phyloP scores from a whole-genome alignment of 2,329 filamentous ascomycete species.

The Triangularia verruculosa region DNA sequence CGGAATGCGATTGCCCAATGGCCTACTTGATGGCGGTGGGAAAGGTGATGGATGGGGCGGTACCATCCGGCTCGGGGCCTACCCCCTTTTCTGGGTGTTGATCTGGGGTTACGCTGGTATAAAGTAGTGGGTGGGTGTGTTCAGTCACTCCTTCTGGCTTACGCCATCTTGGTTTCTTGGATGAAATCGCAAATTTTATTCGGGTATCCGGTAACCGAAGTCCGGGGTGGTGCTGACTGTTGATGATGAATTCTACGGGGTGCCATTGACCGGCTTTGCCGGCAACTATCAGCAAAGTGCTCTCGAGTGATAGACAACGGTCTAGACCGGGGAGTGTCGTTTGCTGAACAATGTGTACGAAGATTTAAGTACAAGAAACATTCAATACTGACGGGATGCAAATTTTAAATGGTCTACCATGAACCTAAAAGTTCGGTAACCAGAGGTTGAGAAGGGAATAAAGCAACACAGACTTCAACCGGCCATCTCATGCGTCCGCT shows the following conservation, averaged over 20 bases:
- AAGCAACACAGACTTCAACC: not conserved
- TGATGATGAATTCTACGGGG: not conserved
- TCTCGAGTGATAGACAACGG: not conserved
- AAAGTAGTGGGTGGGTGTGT: not conserved
- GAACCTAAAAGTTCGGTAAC: not conserved
- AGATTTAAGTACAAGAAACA: not conserved
- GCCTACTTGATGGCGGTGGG: not conserved
- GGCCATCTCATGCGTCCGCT: not conserved
- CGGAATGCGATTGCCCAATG: conserved; percentile 6
- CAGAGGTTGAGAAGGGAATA: not conserved
- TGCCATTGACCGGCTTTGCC: not conserved
- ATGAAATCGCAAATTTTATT: not conserved
- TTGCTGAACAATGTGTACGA: not conserved
- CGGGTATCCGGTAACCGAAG: conserved; percentile 1
- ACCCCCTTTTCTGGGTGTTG: conserved; percentile 1
- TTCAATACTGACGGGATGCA: not conserved
- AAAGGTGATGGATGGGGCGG: not conserved
- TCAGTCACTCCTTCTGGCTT: not conserved
- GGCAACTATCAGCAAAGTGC: not conserved
- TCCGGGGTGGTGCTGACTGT: not conserved
- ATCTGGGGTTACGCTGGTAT: not conserved
- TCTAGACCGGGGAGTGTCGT: not conserved
- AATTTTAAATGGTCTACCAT: not conserved
- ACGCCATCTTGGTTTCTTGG: not conserved
- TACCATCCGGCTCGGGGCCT: not conserved